Evolutionary conservation across 768 basidiomycete species (phyloP).

Genomic region (Kwoniella bestiolae): DNA sequence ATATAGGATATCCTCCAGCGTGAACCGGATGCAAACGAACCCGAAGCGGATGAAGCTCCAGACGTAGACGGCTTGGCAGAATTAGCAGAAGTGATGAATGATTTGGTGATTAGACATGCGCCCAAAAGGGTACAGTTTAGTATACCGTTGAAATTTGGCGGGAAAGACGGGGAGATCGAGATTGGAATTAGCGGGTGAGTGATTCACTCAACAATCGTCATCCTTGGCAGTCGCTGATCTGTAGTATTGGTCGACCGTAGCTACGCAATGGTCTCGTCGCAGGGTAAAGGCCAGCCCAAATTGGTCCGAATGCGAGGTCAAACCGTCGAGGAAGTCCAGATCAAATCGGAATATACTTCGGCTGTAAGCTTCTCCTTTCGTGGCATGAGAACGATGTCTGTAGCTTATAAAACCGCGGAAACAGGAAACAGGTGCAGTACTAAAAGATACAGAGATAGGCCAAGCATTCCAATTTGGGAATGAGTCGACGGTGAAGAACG

Average conservation of each 20-base stretch:
- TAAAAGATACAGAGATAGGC: constrained; percentile 57
- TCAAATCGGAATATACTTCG: constrained; percentile 75
- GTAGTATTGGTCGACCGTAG: constrained; percentile 60
- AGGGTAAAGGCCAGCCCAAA: constrained; percentile 78
- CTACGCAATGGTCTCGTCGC: constrained; percentile 85
- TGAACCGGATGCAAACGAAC: constrained; percentile 62
- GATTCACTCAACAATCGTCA: not conserved
- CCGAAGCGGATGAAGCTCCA: constrained; percentile 69
- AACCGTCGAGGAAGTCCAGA: constrained; percentile 75
- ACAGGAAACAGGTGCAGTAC: constrained; percentile 54
- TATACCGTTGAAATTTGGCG: constrained; percentile 77
- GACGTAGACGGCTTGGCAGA: constrained; percentile 47
- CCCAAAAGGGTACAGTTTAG: constrained; percentile 82
- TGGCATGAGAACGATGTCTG: not conserved
- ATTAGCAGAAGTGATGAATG: constrained; percentile 49
- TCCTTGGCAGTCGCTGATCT: not conserved
- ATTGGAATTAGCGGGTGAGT: constrained; percentile 58
- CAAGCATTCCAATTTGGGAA: constrained; percentile 58
- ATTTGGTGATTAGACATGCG: constrained; percentile 46
- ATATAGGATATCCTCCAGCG: constrained; percentile 51
- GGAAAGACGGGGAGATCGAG: constrained; percentile 61
- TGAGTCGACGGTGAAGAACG: constrained; percentile 42
- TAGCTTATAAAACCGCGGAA: not conserved
- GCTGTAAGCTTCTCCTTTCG: constrained; percentile 62
- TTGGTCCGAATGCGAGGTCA: constrained; percentile 79